phyloP scores from a whole-genome alignment of 2,329 filamentous ascomycete genomes.

The Xylariales sp. region DNA sequence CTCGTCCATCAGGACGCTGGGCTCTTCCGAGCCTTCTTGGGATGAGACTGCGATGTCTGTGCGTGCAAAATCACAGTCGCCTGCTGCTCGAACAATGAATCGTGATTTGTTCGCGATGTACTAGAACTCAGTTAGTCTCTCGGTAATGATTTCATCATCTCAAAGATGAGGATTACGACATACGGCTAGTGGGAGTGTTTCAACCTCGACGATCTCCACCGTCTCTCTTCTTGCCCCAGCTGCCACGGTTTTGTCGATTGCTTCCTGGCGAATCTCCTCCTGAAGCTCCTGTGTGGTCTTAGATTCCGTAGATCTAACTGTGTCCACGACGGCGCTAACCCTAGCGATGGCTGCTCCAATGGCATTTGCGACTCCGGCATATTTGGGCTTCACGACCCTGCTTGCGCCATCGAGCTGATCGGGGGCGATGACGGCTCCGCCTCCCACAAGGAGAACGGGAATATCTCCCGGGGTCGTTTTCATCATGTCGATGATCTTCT shows the following conservation, averaged over 20 bases:
- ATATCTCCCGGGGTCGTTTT: conserved; percentile 58
- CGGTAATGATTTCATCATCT: conserved; percentile 3
- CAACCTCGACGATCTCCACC: conserved; percentile 46
- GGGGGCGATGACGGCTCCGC: conserved; percentile 38
- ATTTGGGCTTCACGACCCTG: conserved; percentile 50
- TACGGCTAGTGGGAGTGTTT: conserved; percentile 49
- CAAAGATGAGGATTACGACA: conserved; percentile 6
- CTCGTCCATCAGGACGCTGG: conserved; percentile 12
- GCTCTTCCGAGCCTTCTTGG: conserved; percentile 10
- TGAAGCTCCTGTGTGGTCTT: conserved; percentile 32
- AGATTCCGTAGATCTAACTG: conserved; percentile 42
- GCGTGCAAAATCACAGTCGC: conserved; percentile 47
- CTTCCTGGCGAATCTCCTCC: conserved; percentile 32
- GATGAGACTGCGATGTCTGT: conserved; percentile 17
- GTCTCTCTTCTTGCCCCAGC: conserved; percentile 40
- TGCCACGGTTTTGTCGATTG: conserved; percentile 37
- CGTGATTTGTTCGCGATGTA: conserved; percentile 48
- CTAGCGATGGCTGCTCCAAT: conserved; percentile 60
- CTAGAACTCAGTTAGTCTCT: conserved; percentile 21
- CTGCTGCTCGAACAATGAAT: conserved; percentile 56
- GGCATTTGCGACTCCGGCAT: conserved; percentile 58
- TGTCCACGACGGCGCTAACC: conserved; percentile 51
- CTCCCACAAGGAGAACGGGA: conserved; percentile 58
- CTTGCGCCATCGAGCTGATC: conserved; percentile 51
- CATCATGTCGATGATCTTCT: conserved; percentile 50